Conservation (phyloP, 768 basidiomycete species). For the Macrolepiota dolichaula region DNA sequence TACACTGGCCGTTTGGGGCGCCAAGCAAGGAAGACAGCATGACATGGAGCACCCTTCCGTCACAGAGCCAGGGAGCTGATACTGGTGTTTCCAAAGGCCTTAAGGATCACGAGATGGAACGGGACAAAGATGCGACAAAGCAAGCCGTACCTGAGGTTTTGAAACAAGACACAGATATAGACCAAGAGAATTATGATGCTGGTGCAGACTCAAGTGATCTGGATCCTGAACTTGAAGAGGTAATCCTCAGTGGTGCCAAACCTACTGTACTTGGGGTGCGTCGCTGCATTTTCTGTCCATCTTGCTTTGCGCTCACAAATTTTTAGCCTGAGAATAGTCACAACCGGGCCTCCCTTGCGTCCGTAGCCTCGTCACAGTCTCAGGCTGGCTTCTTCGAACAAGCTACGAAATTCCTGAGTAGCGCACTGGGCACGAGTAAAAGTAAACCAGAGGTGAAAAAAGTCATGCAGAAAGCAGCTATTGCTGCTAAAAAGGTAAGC, state of each 20-base stretch:
- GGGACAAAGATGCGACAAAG: background rate
- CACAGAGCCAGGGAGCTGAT: constrained; percentile 50
- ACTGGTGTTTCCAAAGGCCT: constrained; percentile 25
- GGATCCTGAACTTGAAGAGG: constrained; percentile 39
- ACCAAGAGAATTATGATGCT: constrained; percentile 26
- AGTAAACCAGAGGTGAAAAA: constrained; percentile 76
- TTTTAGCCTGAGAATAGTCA: constrained; percentile 35
- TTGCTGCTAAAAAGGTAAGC: constrained; percentile 77
- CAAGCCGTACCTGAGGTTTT: constrained; percentile 25
- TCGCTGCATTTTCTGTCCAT: constrained; percentile 15
- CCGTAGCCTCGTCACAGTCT: constrained; percentile 44
- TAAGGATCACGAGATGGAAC: constrained; percentile 8
- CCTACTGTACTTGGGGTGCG: constrained; percentile 42
- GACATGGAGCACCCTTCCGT: constrained; percentile 73
- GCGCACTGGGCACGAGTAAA: constrained; percentile 63
- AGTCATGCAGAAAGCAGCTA: constrained; percentile 71
- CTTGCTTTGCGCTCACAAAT: constrained; percentile 15
- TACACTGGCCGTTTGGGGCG: constrained; percentile 62
- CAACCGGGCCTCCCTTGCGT: constrained; percentile 55
- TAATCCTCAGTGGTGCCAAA: constrained; percentile 34
- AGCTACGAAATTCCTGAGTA: constrained; percentile 66
- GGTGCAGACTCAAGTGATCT: constrained; percentile 26
- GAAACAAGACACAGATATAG: constrained; percentile 36
- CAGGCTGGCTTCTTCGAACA: constrained; percentile 66
- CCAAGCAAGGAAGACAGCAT: constrained; percentile 61